Evolutionary conservation across 2,329 filamentous ascomycete species (phyloP).

Genomic region (Sarocladium strictum): DNA sequence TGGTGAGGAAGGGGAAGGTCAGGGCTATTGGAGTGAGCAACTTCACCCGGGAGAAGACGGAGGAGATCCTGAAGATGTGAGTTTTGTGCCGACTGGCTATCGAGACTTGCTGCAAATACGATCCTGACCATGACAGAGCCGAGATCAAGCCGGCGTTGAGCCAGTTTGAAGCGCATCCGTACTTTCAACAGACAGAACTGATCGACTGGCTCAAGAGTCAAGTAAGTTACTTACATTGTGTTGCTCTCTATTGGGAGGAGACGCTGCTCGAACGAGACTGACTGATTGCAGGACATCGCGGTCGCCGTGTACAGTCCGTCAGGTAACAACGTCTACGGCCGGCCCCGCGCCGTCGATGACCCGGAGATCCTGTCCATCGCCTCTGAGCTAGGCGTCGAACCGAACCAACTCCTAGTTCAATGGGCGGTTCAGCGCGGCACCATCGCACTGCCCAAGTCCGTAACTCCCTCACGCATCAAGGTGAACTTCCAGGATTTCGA

Average conservation of each 20-base stretch:
- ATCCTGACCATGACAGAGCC: slow-evolving; percentile 21
- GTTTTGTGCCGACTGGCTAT: slow-evolving; percentile 16
- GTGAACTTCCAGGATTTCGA: slow-evolving; percentile 50
- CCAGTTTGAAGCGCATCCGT: slow-evolving; percentile 44
- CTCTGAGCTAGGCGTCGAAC: slow-evolving; percentile 42
- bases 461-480: slow-evolving; percentile 58
- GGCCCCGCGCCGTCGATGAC: slow-evolving; percentile 34
- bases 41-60: slow-evolving; percentile 47
- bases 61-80: slow-evolving; percentile 34
- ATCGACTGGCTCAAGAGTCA: slow-evolving; percentile 25
- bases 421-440: slow-evolving; percentile 64
- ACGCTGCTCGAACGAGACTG: not conserved
- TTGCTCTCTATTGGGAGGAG: not conserved
- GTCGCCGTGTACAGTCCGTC: slow-evolving; percentile 55
- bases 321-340: slow-evolving; percentile 45
- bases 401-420: slow-evolving; percentile 44
- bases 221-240: not conserved
- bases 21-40: slow-evolving; percentile 55
- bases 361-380: slow-evolving; percentile 45
- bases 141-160: slow-evolving; percentile 44
- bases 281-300: slow-evolving; percentile 36
- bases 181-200: slow-evolving; percentile 41
- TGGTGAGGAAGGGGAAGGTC: slow-evolving; percentile 39
- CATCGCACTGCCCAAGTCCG: slow-evolving; percentile 64
- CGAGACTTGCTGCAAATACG: slow-evolving; percentile 20